These are phyloP conservation scores for Larix kaempferi DNA, from an alignment of 75 land plant genomes.

Conservation along the genomic window DNA sequence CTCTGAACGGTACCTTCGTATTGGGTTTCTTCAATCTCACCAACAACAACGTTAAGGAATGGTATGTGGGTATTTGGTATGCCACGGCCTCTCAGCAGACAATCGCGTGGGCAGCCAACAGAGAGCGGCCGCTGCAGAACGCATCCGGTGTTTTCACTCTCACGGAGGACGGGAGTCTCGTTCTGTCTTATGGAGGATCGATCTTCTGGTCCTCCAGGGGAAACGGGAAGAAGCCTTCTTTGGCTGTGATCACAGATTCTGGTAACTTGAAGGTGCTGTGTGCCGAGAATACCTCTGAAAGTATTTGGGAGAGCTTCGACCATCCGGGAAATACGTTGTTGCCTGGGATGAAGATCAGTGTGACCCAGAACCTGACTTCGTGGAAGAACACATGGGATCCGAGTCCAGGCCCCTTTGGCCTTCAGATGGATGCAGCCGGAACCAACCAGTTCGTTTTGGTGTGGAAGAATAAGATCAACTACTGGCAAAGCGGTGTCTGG, in stretches of 20 bases:
- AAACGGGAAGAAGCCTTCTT: not conserved
- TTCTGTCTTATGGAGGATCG: not conserved
- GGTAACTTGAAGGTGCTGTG: not conserved
- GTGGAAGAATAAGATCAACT: not conserved
- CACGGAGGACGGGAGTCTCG: not conserved
- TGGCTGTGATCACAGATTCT: not conserved
- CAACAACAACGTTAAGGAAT: not conserved
- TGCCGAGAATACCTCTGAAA: not conserved
- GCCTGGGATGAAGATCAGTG: not conserved
- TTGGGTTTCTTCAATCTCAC: slow-evolving; percentile 49
- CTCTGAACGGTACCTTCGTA: slow-evolving; percentile 20
- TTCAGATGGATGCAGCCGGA: not conserved
- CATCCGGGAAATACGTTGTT: not conserved
- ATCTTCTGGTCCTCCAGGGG: not conserved
- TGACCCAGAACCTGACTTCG: not conserved
- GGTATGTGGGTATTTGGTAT: slow-evolving; percentile 61
- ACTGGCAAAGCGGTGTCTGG: not conserved
- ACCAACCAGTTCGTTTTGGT: not conserved
- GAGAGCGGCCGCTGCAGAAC: slow-evolving; percentile 28
- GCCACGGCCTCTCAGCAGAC: slow-evolving; percentile 4
- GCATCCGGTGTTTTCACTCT: not conserved
- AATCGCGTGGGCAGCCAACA: slow-evolving; percentile 58
- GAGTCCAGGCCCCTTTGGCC: not conserved
- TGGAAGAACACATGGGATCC: not conserved
- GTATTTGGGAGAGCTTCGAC: not conserved